A percentile compares a stretch with the other conserved stretches of the same genome.
phyloP scores from a whole-genome alignment of 2,329 filamentous ascomycete genomes.

The Hypoxylon sp. region DNA sequence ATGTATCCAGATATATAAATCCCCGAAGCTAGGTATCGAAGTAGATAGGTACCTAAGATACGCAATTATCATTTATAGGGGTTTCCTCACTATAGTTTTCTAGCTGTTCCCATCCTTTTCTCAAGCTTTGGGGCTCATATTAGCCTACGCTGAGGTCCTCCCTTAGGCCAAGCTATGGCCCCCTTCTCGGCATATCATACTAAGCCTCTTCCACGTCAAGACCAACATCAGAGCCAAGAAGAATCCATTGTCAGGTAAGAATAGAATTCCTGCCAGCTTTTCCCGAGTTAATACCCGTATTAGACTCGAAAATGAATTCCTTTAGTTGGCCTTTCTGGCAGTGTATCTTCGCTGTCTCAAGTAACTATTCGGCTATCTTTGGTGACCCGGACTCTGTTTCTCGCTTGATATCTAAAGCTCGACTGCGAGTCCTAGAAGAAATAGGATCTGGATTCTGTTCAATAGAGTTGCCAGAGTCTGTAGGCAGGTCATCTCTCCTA shows the following conservation, averaged over 20 bases:
- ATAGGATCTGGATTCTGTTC: slow-evolving; percentile 22
- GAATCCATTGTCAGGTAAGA: slow-evolving; percentile 1
- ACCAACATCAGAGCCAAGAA: background rate
- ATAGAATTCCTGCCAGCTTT: slow-evolving; percentile 2
- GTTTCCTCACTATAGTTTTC: no score
- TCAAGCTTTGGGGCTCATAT: no score
- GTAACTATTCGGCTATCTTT: background rate
- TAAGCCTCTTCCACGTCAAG: slow-evolving; percentile 9
- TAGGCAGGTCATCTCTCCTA: slow-evolving; percentile 15
- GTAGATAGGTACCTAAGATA: no score
- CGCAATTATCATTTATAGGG: no score
- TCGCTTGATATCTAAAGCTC: background rate
- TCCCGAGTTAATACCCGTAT: background rate
- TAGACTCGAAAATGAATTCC: background rate
- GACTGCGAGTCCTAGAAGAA: slow-evolving; percentile 30
- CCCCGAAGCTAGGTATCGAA: no score
- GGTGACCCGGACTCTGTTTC: background rate
- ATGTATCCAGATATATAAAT: no score
- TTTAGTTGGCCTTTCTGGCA: background rate
- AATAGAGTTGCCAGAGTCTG: background rate
- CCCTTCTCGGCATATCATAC: no score
- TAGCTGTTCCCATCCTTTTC: no score
- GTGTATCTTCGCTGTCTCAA: no score
- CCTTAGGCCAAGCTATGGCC: background rate
- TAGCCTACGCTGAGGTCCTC: background rate